Conservation (phyloP, 306 rosid species). For the Ammopiptanthus mongolicus region DNA sequence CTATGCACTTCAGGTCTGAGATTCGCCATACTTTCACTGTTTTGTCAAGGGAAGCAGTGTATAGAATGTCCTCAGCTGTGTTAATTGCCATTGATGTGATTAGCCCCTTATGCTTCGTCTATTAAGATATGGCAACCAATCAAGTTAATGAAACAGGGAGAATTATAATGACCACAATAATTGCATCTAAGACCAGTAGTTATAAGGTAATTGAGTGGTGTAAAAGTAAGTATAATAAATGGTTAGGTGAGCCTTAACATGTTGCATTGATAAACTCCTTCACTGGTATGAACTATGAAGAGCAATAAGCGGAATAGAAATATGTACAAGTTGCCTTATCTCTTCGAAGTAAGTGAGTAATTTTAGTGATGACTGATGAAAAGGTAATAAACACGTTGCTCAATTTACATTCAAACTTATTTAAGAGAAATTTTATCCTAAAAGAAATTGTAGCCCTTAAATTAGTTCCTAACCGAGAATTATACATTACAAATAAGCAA, state of each 20-base stretch:
- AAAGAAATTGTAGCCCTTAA: too few relatives aligned
- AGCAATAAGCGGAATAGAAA: neutral
- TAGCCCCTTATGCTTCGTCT: slow-evolving; percentile 75
- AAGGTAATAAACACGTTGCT: too few relatives aligned
- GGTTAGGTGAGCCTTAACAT: neutral
- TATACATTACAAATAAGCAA: too few relatives aligned
- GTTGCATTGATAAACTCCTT: neutral
- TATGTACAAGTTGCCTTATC: neutral
- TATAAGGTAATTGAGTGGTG: neutral
- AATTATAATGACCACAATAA: neutral
- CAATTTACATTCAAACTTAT: too few relatives aligned
- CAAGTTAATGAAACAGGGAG: neutral
- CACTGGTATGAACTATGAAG: neutral
- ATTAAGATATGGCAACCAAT: neutral
- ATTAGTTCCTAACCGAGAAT: neutral
- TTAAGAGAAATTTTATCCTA: too few relatives aligned
- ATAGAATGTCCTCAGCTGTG: slow-evolving; percentile 64
- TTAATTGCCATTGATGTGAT: slow-evolving; percentile 80
- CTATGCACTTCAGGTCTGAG: slow-evolving; percentile 82
- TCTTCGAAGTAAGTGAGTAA: neutral
- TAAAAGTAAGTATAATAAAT: neutral
- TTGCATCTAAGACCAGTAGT: neutral
- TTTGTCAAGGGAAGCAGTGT: slow-evolving; percentile 80
- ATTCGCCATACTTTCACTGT: slow-evolving; percentile 83
- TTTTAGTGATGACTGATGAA: neutral